Percentiles rank a stretch among this genome's conserved stretches.
These are phyloP conservation scores for Metschnikowia amazonensis DNA, from an alignment of 805 yeast genomes.

Conservation along the genomic window DNA sequence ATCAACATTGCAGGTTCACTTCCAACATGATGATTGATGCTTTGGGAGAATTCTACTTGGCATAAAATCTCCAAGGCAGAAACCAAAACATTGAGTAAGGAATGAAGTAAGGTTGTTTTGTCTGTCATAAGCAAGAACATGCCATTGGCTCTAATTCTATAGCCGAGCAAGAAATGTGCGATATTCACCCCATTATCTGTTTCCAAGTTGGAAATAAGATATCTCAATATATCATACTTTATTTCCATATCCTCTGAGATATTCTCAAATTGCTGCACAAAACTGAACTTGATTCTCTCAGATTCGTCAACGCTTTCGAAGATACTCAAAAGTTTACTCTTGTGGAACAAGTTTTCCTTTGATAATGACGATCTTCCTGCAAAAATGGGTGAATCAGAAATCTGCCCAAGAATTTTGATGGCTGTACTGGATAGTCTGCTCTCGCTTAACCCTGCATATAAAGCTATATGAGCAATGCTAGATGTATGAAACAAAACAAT, in stretches of 20 bases:
- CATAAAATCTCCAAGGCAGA: constrained; percentile 43
- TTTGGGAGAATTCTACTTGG: constrained; percentile 32
- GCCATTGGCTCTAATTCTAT: constrained; percentile 44
- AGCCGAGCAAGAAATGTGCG: constrained; percentile 78
- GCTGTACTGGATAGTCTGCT: constrained; percentile 49
- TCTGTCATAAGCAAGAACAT: constrained; percentile 50
- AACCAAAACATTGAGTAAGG: constrained; percentile 49
- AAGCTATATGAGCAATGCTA: constrained; percentile 66
- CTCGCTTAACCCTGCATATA: constrained; percentile 64
- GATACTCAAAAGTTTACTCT: constrained; percentile 63
- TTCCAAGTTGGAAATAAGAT: constrained; percentile 48
- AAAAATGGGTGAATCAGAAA: constrained; percentile 51
- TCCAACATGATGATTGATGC: constrained; percentile 37
- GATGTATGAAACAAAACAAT: constrained; percentile 69
- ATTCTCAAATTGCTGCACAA: constrained; percentile 57
- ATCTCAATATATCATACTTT: constrained; percentile 58
- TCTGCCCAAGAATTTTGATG: constrained; percentile 47
- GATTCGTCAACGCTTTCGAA: constrained; percentile 79
- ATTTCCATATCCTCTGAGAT: constrained; percentile 36
- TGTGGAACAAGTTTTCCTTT: constrained; percentile 33
- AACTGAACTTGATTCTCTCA: constrained; percentile 63
- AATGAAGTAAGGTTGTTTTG: constrained; percentile 49
- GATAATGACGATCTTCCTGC: constrained; percentile 18
- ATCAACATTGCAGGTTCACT: constrained; percentile 57
- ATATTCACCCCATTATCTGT: constrained; percentile 46